Conservation (phyloP, 371 early-diverging fungal species). For the Lichtheimia ramosa region DNA sequence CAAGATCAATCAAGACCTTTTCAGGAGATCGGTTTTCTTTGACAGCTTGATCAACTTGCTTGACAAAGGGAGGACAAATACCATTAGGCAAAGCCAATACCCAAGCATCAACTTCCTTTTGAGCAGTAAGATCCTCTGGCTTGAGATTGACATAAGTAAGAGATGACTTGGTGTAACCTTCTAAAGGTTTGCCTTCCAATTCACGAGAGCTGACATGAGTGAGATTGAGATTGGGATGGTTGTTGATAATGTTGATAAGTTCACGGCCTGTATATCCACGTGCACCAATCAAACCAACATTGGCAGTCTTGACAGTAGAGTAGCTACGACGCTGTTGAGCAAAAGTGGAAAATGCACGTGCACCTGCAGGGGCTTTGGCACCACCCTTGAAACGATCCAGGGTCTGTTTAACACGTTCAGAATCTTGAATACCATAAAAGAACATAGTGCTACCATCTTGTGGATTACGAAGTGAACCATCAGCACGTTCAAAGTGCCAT, state of each 20-base stretch:
- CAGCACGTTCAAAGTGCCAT: constrained; percentile 95
- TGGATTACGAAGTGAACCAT: constrained; percentile 73
- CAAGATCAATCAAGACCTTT: constrained; percentile 83
- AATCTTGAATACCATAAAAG: constrained; percentile 88
- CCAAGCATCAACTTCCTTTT: constrained; percentile 87
- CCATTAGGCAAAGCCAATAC: constrained; percentile 95
- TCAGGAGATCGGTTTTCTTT: constrained; percentile 46
- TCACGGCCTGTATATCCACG: constrained; percentile 96
- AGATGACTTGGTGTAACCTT: constrained; percentile 67
- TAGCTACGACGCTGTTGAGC: constrained; percentile 55
- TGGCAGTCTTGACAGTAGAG: constrained; percentile 38
- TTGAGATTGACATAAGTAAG: constrained; percentile 80
- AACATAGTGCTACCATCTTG: constrained; percentile 76
- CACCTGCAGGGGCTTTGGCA: constrained; percentile 16
- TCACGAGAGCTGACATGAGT: constrained; percentile 93
- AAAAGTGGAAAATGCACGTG: constrained; percentile 38
- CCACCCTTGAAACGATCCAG: constrained; percentile 26
- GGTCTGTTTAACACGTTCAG: constrained; percentile 65
- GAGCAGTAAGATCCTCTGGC: constrained; percentile 68
- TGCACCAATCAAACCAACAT: constrained; percentile 93
- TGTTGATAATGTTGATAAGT: constrained; percentile 84
- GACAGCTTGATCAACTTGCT: constrained; percentile 65
- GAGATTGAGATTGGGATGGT: constrained; percentile 83
- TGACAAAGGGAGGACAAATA: constrained; percentile 89
- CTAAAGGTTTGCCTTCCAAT: constrained; percentile 81